Percentiles rank a stretch among this genome's conserved stretches.
phyloP scores from a whole-genome alignment of 2,329 filamentous ascomycete genomes.

The Leptographium galeiforme region DNA sequence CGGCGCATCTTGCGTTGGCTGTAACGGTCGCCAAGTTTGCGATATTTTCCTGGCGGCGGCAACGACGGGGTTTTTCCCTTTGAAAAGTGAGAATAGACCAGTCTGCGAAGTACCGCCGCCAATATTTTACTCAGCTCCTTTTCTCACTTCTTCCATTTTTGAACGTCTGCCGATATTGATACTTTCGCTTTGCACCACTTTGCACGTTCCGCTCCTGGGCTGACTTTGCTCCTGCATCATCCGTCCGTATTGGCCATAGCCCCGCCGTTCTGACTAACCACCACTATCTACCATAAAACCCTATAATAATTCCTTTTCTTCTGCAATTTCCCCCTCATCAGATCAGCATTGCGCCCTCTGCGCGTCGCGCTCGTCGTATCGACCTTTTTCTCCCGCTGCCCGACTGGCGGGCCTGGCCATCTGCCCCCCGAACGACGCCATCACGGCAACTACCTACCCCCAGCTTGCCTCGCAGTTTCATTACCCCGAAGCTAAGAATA shows the following conservation, averaged over 20 bases:
- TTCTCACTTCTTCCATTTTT: not conserved
- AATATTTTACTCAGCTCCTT: no score
- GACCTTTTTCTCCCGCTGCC: not conserved
- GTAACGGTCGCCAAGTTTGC: not conserved
- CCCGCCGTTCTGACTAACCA: slow-evolving; percentile 5
- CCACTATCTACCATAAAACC: not conserved
- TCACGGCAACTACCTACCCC: not conserved
- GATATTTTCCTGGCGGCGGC: not conserved
- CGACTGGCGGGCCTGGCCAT: not conserved
- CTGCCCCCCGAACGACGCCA: not conserved
- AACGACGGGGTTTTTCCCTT: not conserved
- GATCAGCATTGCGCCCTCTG: not conserved
- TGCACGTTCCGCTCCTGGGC: not conserved
- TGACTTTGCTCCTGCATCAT: not conserved
- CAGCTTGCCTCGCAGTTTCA: not conserved
- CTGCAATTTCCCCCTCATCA: not conserved
- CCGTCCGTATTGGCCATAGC: slow-evolving; percentile 7
- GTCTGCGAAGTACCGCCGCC: no score
- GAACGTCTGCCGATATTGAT: not conserved
- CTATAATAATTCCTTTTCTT: not conserved
- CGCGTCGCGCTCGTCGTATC: no score
- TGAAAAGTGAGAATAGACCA: not conserved
- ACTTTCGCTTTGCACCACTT: not conserved
- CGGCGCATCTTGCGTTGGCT: not conserved
- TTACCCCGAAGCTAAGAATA: not conserved